Evolutionary conservation across 768 basidiomycete genomes (phyloP), one percentile per base, ranked within the genome.

Genomic region (Russula sp.): DNA sequence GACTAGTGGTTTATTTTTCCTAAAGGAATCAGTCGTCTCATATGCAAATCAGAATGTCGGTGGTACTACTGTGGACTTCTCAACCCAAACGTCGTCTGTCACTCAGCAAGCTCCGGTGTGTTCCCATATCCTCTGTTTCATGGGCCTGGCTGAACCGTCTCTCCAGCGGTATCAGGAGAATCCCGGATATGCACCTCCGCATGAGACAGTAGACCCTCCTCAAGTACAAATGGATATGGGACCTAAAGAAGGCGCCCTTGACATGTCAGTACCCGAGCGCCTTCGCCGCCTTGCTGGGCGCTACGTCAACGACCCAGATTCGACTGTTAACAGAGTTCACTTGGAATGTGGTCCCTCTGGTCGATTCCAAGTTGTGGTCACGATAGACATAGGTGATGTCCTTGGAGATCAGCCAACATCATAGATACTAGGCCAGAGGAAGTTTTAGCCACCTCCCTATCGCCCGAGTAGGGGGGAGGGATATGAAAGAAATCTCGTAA

Each of bases 311-410:
- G 51, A 44, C 28, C 55, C 49, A 0, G 36, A 30, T 1, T 36
- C 62, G 1, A 28, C 18, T 2, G 56, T 63, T 6, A 32, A n/a
- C 22, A 14, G 5, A 10, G n/a, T 57, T 26, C 40, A 28, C 36
- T 20, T 51, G 22, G 55, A 57, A 20, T 32, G 18, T 0, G n/a
- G 48, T 9, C 34, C 28, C 8, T 32, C 36, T 18, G 55, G 62
- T 40, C 55, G 30, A 38, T 24, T 57, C 9, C 46, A 38, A 24
- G 55, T 57, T 5, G 22, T 57, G 9, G 57, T 63, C 38, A 34
- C 18, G 10, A 4, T 57, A 1, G 62, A 63, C 1, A 42, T 57
- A 11, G 28, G 40, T 20, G 32, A 32, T 18, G 28, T 22, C n/a
- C 22, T 52, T 22, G 24, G n/a, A n/a, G 46, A 34, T 44, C 8